Base-by-base conservation (phyloP, 2,329 filamentous ascomycete genomes). In the Pleomassaria siparia region DNA sequence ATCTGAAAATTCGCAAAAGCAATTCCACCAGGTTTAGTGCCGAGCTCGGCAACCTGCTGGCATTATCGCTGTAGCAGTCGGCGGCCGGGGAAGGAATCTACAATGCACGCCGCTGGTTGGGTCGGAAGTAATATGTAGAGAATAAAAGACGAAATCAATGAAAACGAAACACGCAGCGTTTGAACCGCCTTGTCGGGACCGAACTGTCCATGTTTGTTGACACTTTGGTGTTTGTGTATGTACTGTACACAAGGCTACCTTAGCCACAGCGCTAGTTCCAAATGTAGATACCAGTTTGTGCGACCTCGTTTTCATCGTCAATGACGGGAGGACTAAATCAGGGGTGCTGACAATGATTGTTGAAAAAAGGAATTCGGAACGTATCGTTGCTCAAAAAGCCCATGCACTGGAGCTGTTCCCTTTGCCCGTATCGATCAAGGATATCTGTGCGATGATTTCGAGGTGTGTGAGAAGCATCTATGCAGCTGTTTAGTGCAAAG, bases 41-140 rank as follows among this genome's bases (percentile, higher is more conserved):
- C 15, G 21, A 16, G 28, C 4, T 37, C 21, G 7, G 33, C 10
- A n/a, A 21, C 7, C 7, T 8, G 21, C 33, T 37, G 33, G 33
- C n/a, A 37, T 37, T 24, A 21, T 37, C 33, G 33, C 16, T 24
- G 33, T 70, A 58, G 21, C 29, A 9, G 5, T 30, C 29, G 13
- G 29, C 29, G 29, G 4, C 32, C 32, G 16, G 32, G 32, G 12
- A 35, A 18, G 30, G 30, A 15, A 16, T 6, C 16, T n/a, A 35
- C 8, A 18, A 35, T 35, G 32, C 32, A 35, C 3, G 32, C 12
- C 32, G 32, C 6, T 35, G 15, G 32, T 18, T 35, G 8, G 32
- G 32, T n/a, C 32, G 16, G 16, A 8, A 6, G 16, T 35, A n/a
- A n/a, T n/a, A n/a, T 35, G 32, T 35, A 16, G 32, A 18, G 32